Evolutionary conservation across 2,329 filamentous ascomycete species (phyloP), one percentile per base, ranked within the genome.

Genomic region (Calonectria fujianensis): DNA sequence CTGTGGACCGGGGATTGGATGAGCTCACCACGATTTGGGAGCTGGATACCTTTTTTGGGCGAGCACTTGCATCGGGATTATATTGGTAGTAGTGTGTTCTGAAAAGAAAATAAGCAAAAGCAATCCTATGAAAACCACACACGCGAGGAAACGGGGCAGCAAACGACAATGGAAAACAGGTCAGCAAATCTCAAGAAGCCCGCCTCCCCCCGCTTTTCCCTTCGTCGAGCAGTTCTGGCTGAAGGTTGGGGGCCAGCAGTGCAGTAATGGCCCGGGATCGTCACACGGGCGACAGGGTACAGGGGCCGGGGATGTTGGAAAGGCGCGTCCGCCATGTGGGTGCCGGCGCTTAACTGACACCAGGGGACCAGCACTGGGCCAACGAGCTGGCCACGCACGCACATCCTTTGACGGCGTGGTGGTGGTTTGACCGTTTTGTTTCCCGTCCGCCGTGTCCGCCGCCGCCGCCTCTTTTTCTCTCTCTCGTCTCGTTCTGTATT

Each of bases 321-420:
- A 69, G 54, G 52, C 69, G 71, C 51, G 57, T 57, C 57, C 69
- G 69, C 68, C 70, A 74, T 76, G 75, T 72, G 72, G 74, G 76
- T 77, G 74, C 61, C 70, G 76, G 74, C 76, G 76, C 76, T 77
- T 77, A 77, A 73, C 64, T 65, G 54, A 31, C 39, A 66, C 54
- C 70, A 45, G 20, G 48, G 31, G 32, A 45, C 57, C 54, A 50
- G 39, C 52, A 24, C 32, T 13, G 35, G 50, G 45, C 45, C 57
- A 50, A 52, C 45, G 35, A 51, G 45, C 31, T 20, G 37, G 57
- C 69, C 64, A 73, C 64, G 65, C 70, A 72, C 52, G 27, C 69
- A 65, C 61, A 50, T 48, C 61, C 27, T 20, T 35, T 29, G 39
- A 50, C 41, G 39, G 39, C 70, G 50, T 51, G 39, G 64, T 68